Evolutionary conservation across 140 eudicot genomes (phyloP).

Genomic region (Senecio squalidus): DNA sequence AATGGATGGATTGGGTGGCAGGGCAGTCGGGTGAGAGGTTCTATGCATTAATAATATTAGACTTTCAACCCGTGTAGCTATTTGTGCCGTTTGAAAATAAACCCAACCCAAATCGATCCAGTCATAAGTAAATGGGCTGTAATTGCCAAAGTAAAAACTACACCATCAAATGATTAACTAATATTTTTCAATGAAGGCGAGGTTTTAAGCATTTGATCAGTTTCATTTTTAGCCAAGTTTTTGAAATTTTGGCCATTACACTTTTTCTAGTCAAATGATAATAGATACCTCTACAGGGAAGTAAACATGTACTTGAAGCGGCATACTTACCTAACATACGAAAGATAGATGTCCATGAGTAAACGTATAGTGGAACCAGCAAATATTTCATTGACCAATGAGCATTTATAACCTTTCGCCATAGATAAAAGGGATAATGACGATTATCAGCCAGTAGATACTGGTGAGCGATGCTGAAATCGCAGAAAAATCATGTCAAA

Average conservation of each 20-base stretch:
- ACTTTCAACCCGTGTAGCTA: too few species aligned
- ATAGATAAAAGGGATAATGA: slow-evolving; percentile 84
- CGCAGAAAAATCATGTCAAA: slow-evolving; percentile 13
- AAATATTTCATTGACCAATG: slow-evolving; percentile 71
- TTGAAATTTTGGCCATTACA: too few species aligned
- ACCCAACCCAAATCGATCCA: too few species aligned
- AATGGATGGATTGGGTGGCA: neutral
- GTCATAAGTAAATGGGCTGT: too few species aligned
- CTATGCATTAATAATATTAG: too few species aligned
- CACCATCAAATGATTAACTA: too few species aligned
- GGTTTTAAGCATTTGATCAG: too few species aligned
- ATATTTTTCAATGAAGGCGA: too few species aligned
- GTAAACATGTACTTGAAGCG: neutral
- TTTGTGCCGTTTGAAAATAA: too few species aligned
- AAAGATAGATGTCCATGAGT: slow-evolving; percentile 78
- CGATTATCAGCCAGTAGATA: slow-evolving; percentile 96
- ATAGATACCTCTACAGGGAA: neutral
- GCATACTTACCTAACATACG: slow-evolving; percentile 48
- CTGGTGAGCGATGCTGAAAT: slow-evolving; percentile 90
- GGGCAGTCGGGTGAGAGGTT: neutral
- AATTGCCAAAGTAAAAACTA: too few species aligned
- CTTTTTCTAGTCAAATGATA: neutral
- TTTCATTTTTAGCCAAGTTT: too few species aligned
- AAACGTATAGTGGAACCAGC: slow-evolving; percentile 67
- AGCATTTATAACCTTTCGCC: slow-evolving; percentile 77